Evolutionary conservation across 768 basidiomycete species (phyloP), one percentile per base, ranked within the genome.

Genomic region (Cantharellus cinnabarinus): DNA sequence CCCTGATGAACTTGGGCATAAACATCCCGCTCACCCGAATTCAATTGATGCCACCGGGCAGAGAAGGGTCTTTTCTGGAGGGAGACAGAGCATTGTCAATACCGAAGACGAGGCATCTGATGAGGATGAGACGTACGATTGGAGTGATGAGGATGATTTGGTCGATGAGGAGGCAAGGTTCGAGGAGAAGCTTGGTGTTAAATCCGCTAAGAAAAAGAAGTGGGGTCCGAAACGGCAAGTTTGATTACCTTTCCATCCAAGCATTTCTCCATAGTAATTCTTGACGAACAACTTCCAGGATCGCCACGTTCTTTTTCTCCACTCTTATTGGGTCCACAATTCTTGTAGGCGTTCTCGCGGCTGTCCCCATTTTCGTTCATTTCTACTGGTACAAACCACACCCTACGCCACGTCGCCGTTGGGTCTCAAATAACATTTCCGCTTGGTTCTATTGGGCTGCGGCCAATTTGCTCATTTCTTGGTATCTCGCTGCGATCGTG

Each of bases 371-470:
- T 37, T 66, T 85, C 52, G 66, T 86, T 52, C 77, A 83, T 62
- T 80, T 84, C 67, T 77, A 77, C 66, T 88, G 81, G 80, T 83
- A 81, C 65, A 75, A 78, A 51, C 77, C 76, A 0, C 67, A 83
- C 58, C 77, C 75, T 4, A 76, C 76, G 15, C 72, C 74, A 29
- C 71, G 79, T 62, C 76, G 83, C 14, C 73, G 71, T 38, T 83
- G 75, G 62, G 75, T 85, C 62, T 76, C 75, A 58, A 75, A 80
- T 62, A 87, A 82, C 66, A 68, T 83, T 51, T 73, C 82, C 67
- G 81, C 83, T 2, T 89, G 85, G 85, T 72, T 87, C 2, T 85
- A 84, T 68, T 89, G 85, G 84, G 79, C 78, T 4, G 86, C 85
- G 3, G 76, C 82, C 42, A 87, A 89, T 67, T 71, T 87, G 57